Base-by-base conservation (phyloP, 2,329 filamentous ascomycete genomes). In the Pochonia chlamydosporia region DNA sequence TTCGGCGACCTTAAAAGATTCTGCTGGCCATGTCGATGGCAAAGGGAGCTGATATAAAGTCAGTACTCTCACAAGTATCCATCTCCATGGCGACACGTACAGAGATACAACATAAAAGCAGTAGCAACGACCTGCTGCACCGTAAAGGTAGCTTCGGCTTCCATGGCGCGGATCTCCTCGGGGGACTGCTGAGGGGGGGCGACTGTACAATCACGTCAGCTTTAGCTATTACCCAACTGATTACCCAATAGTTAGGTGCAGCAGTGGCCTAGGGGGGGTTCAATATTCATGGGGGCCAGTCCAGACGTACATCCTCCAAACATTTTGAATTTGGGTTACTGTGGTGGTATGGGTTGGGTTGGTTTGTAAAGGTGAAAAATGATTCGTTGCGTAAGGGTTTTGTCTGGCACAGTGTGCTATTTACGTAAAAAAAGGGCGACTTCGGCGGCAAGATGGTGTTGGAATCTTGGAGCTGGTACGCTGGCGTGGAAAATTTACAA, bases 91-190 rank as follows among this genome's bases (percentile, higher is more conserved):
- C 18, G 20, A 23, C n/a, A 63, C 85, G 48, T 81, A 93, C 88
- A 89, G 51, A 93, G 70, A 64, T 92, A 92, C 42, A 93, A 76
- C 43, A 87, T 66, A 33, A 84, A 73, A 53, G 82, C 83, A 14
- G 81, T 81, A 33, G 79, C 76, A 47, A 84, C 63, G 52, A 85
- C 85, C 59, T 75, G 76, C 70, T 86, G 82, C 56, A 92, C 72
- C 43, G 83, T 85, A 56, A 76, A 74, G 59, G 71, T 72, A 43
- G 87, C 86, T 64, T 85, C 78, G 50, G 74, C 72, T 74, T 91
- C 86, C 64, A 83, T 76, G 60, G 74, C 73, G 62, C 76, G 76
- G 63, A 91, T 77, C 76, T 91, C 85, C 66, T 84, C 82, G 49
- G 79, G 72, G 49, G 81, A 81, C 59, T 82, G 77, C 65, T 82